Evolutionary conservation across 768 basidiomycete species (phyloP).

Genomic region (Rhodosporidiobolus odoratus): DNA sequence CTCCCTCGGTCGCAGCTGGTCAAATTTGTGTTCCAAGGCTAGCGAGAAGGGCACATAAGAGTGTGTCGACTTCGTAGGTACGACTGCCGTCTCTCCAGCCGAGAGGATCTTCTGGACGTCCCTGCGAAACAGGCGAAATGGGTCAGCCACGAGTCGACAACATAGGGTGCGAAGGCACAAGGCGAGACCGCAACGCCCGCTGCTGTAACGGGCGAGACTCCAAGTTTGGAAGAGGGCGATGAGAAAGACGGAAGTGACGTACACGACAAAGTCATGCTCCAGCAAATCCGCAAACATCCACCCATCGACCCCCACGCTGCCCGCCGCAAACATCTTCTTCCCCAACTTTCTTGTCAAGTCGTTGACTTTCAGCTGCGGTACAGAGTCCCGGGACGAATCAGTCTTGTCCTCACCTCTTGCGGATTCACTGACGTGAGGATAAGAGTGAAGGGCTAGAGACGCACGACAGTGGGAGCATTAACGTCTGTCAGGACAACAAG

Average conservation of each 20-base stretch:
- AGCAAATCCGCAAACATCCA: conserved; percentile 93
- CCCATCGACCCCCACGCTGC: conserved; percentile 80
- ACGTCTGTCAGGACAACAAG: conserved; percentile 51
- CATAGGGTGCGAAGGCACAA: background rate
- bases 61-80: conserved; percentile 27
- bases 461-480: conserved; percentile 36
- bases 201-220: background rate
- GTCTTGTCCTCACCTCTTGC: too few relatives aligned
- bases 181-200: too few relatives aligned
- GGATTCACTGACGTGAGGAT: too few relatives aligned
- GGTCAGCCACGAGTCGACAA: background rate
- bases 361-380: conserved; percentile 72
- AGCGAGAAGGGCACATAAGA: conserved; percentile 56
- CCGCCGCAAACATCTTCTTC: conserved; percentile 86
- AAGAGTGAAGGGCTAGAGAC: background rate
- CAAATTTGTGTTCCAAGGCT: conserved; percentile 62
- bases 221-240: background rate
- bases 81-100: conserved; percentile 23
- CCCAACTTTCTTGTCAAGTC: conserved; percentile 65
- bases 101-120: conserved; percentile 4
- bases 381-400: too few relatives aligned
- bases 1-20: conserved; percentile 64
- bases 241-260: conserved; percentile 45
- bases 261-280: conserved; percentile 82
- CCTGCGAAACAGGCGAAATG: conserved; percentile 8